Percentiles rank a stretch among this genome's conserved stretches.
Conservation (phyloP, 768 basidiomycete species). For the Roridomyces roridus region DNA sequence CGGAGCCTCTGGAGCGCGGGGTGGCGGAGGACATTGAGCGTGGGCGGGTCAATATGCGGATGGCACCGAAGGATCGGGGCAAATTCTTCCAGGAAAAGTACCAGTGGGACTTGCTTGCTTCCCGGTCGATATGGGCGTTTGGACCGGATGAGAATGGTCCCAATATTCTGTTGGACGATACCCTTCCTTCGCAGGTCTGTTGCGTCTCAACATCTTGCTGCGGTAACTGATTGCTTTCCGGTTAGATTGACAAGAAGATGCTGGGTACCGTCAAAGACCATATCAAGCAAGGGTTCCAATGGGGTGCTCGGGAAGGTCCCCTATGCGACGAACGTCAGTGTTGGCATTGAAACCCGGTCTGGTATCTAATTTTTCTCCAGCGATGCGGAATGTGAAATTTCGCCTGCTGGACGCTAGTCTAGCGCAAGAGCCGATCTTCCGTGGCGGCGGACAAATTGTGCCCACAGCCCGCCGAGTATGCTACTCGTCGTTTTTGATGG, state of each 20-base stretch:
- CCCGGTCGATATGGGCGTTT: slow-evolving; percentile 99
- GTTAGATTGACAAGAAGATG: slow-evolving; percentile 90
- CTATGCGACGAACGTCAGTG: slow-evolving; percentile 97
- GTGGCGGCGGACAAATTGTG: slow-evolving; percentile 98
- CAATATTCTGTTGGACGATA: slow-evolving; percentile 94
- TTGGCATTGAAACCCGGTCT: not conserved
- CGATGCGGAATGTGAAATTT: slow-evolving; percentile 99
- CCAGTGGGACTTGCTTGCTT: slow-evolving; percentile 97
- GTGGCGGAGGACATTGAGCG: slow-evolving; percentile 96
- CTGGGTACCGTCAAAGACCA: slow-evolving; percentile 90
- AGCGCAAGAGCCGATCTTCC: slow-evolving; percentile 95
- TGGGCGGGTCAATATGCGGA: slow-evolving; percentile 91
- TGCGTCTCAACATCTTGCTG: not conserved
- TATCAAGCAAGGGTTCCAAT: slow-evolving; percentile 99
- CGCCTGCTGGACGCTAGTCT: slow-evolving; percentile 90
- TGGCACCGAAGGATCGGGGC: slow-evolving; percentile 94
- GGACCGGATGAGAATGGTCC: slow-evolving; percentile 96
- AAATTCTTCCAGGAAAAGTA: slow-evolving; percentile 97
- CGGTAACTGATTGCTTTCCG: slow-evolving; percentile 2
- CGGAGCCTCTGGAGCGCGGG: slow-evolving; percentile 94
- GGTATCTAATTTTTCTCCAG: slow-evolving; percentile 45
- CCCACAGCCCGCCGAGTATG: slow-evolving; percentile 98
- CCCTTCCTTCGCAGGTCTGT: slow-evolving; percentile 87
- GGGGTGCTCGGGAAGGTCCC: slow-evolving; percentile 98
- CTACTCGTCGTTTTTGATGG: slow-evolving; percentile 99